Percentiles rank a stretch among this genome's conserved stretches.
phyloP scores from a whole-genome alignment of 441 rosid genomes.

The Jatropha multifida region DNA sequence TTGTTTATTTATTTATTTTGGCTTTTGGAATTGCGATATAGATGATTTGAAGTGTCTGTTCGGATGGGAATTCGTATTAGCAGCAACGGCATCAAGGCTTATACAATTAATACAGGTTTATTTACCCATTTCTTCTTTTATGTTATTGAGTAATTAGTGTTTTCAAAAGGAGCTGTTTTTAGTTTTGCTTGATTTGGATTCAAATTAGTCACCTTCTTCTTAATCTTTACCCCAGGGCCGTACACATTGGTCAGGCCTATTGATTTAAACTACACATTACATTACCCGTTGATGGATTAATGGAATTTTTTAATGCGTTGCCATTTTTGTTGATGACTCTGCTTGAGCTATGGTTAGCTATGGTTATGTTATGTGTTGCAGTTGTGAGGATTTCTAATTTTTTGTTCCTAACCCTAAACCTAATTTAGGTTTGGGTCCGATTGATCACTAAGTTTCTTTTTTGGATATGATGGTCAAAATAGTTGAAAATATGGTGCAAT shows the following conservation, averaged over 20 bases:
- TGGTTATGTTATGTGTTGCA: too few relatives aligned
- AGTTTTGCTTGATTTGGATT: not conserved
- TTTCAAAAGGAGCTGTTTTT: not conserved
- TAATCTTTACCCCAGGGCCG: not conserved
- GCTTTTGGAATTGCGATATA: not conserved
- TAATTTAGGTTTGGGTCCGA: too few relatives aligned
- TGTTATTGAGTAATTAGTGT: not conserved
- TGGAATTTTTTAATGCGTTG: too few relatives aligned
- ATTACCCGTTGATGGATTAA: too few relatives aligned
- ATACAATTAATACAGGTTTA: conserved; percentile 24
- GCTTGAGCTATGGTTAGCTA: too few relatives aligned
- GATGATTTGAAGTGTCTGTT: not conserved
- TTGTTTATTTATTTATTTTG: not conserved
- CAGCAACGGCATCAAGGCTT: conserved; percentile 20
- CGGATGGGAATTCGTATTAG: conserved; percentile 25
- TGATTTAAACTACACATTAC: too few relatives aligned
- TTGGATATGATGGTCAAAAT: too few relatives aligned
- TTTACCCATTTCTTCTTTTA: not conserved
- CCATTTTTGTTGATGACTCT: too few relatives aligned
- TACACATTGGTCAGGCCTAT: not conserved
- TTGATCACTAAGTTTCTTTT: too few relatives aligned
- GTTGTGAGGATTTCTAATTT: too few relatives aligned
- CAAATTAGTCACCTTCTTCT: not conserved
- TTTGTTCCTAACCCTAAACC: too few relatives aligned
- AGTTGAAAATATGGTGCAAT: too few relatives aligned